Evolutionary conservation across 2,329 filamentous ascomycete genomes (phyloP).

Genomic region (Leptodontidium sp.): DNA sequence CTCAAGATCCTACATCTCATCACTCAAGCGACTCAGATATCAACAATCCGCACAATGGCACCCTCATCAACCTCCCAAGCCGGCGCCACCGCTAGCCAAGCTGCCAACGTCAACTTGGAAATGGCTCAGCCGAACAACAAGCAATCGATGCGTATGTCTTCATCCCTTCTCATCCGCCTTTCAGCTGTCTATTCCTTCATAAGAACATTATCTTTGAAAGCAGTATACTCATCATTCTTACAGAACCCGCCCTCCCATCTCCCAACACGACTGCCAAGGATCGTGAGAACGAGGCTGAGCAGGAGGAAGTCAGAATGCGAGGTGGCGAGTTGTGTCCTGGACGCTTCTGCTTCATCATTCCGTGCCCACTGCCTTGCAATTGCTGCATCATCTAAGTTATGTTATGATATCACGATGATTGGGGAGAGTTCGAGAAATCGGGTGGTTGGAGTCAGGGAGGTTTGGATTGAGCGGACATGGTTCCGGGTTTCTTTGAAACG

Average conservation of each 20-base stretch:
- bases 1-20: neutral
- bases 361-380: constrained; percentile 45
- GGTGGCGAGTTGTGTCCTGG: constrained; percentile 48
- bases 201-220: too few species aligned
- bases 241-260: constrained; percentile 13
- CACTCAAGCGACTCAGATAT: neutral
- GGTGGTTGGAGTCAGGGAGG: neutral
- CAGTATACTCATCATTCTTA: neutral
- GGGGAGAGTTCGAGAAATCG: neutral
- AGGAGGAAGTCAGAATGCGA: constrained; percentile 42
- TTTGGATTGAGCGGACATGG: neutral
- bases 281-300: constrained; percentile 26
- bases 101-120: constrained; percentile 22
- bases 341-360: constrained; percentile 51
- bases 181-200: neutral
- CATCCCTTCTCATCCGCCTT: neutral
- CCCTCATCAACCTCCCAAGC: constrained; percentile 13
- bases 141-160: constrained; percentile 31
- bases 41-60: constrained; percentile 12
- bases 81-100: constrained; percentile 8
- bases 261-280: constrained; percentile 22
- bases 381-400: constrained; percentile 41
- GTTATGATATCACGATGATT: neutral
- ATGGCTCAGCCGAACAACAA: constrained; percentile 25
- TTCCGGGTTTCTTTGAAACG: neutral